Evolutionary conservation across 148 eudicot genomes (phyloP).

Genomic region (Rhododendron vialii): DNA sequence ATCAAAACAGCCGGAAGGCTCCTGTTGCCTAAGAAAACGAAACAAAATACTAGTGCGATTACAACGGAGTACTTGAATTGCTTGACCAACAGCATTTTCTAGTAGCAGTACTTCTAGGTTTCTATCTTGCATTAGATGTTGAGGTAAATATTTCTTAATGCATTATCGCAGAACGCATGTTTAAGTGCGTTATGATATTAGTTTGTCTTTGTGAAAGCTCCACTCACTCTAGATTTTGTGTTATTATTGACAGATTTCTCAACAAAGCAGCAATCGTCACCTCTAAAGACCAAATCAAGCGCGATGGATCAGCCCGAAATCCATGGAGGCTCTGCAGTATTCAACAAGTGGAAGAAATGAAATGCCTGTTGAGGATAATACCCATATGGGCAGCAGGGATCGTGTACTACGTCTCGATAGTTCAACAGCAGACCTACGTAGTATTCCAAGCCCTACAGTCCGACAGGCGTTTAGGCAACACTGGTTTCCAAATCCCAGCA

Average conservation of each 20-base stretch:
- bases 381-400: slow-evolving; percentile 43
- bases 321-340: slow-evolving; percentile 42
- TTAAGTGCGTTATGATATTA: too few species aligned
- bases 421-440: slow-evolving; percentile 22
- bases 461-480: slow-evolving; percentile 24
- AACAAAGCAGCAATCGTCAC: slow-evolving; percentile 41
- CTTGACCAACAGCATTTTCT: not conserved
- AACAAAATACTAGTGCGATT: not conserved
- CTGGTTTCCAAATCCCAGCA: slow-evolving; percentile 38
- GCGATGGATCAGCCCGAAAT: slow-evolving; percentile 33
- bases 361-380: slow-evolving; percentile 37
- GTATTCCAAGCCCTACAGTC: slow-evolving; percentile 52
- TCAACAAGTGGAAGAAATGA: slow-evolving; percentile 48
- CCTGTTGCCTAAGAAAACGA: not conserved
- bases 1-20: not conserved
- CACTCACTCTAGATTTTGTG: too few species aligned
- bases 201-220: too few species aligned
- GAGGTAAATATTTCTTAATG: too few species aligned
- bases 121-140: not conserved
- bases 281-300: slow-evolving; percentile 22
- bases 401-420: slow-evolving; percentile 8
- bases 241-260: slow-evolving; percentile 16
- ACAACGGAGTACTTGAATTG: not conserved
- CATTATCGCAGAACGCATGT: too few species aligned
- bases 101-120: not conserved